These are phyloP conservation scores for Zymoseptoria pseudotritici DNA, from an alignment of 2,329 filamentous ascomycete species.

Conservation along the genomic window DNA sequence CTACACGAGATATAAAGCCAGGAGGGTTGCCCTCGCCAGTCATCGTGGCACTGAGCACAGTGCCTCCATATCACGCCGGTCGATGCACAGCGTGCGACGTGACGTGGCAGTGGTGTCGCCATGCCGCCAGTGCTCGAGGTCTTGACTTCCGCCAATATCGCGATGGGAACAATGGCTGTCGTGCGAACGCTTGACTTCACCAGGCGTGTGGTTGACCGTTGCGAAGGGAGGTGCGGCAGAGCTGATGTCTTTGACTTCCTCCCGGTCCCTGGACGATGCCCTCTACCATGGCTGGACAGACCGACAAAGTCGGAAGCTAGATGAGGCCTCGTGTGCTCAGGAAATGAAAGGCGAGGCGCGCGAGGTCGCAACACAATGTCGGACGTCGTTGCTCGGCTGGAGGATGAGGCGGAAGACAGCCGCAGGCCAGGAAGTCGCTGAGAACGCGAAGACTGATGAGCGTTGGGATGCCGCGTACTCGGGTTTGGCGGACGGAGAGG, in stretches of 20 bases:
- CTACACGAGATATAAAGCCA: too few species aligned
- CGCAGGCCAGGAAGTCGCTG: constrained; percentile 44
- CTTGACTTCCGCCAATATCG: constrained; percentile 13
- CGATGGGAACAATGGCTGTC: constrained; percentile 16
- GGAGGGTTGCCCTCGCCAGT: too few species aligned
- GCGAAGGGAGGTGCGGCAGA: constrained; percentile 16
- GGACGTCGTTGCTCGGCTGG: constrained; percentile 42
- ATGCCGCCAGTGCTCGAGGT: constrained; percentile 5
- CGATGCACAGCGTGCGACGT: too few species aligned
- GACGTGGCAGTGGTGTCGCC: neutral
- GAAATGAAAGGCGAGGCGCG: constrained; percentile 49
- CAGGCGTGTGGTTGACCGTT: constrained; percentile 18
- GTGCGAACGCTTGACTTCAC: constrained; percentile 3
- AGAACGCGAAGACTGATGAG: constrained; percentile 50
- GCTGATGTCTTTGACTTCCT: constrained; percentile 36
- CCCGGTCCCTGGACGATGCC: constrained; percentile 49
- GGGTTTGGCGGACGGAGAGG: constrained; percentile 39
- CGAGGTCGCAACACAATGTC: constrained; percentile 57
- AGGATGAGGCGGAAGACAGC: constrained; percentile 43
- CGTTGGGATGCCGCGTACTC: constrained; percentile 53
- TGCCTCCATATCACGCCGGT: neutral
- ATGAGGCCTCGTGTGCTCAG: constrained; percentile 46
- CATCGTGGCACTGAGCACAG: neutral
- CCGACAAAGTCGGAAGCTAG: constrained; percentile 43
- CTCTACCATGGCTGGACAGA: constrained; percentile 60